Base-by-base conservation (phyloP, 345 rosid species). In the Nephelium lappaceum region DNA sequence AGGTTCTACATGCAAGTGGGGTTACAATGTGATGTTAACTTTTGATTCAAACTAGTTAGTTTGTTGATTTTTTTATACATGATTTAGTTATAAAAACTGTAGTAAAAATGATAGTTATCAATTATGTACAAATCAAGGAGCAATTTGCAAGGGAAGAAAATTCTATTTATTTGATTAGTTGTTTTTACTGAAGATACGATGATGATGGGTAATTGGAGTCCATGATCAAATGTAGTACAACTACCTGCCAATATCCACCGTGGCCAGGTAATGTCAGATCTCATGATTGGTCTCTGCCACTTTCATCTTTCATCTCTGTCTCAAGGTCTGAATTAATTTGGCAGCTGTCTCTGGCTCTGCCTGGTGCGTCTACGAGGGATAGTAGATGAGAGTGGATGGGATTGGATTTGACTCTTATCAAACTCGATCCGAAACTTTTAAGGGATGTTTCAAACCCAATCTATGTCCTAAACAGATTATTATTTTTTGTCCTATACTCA, bases 161-260 rank as follows among this genome's bases (percentile, higher is more conserved):
- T 19, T 4, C 12, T 6, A 60, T 60, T 60, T 15, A 60, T 71
- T 24, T 60, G 23, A 60, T 58, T 38, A 38, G 11, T 63, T 42
- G 57, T 55, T 72, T 47, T 47, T 2, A 1, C 18, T 53, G 18
- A 21, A 24, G 75, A 72, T 23, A 3, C 24, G 43, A 80, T 75
- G 53, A 10, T 4, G 36, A 45, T 27, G 16, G 11, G n/a, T 45
- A 45, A 7, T 8, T 45, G 49, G 49, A 45, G 12, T 45, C 49
- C 49, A 10, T 45, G 49, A 45, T 10, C 11, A 45, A 51, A 18
- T n/a, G 75, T 36, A 51, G 62, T 76, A 83, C 82, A 83, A 82
- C 85, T 76, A 83, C 71, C 51, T 49, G 79, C 79, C 79, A 82
- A 69, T 77, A 63, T 73, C 73, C 63, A 82, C 10, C 16, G n/a